Conservation (phyloP, 805 yeast genomes). For the Saturnispora halmiae region DNA sequence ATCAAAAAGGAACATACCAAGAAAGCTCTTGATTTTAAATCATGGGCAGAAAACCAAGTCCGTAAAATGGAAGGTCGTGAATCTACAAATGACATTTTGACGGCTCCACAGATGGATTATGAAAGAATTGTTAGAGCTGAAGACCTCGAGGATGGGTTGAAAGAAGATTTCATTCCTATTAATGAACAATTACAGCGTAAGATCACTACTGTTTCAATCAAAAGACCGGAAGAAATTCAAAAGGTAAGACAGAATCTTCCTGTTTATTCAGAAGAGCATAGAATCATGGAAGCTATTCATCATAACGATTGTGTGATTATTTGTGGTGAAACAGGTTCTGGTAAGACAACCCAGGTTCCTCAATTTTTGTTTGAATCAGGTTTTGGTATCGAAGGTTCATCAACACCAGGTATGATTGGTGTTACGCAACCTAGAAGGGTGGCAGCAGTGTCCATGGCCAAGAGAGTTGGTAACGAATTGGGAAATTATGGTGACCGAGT, state of each 20-base stretch:
- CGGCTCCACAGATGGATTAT: constrained; percentile 43
- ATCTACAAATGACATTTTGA: constrained; percentile 35
- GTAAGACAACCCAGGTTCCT: constrained; percentile 97
- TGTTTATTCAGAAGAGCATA: constrained; percentile 82
- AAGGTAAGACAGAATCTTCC: constrained; percentile 65
- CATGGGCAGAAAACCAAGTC: constrained; percentile 78
- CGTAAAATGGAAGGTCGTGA: constrained; percentile 55
- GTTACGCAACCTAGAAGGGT: constrained; percentile 93
- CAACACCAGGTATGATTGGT: constrained; percentile 90
- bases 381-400: constrained; percentile 53
- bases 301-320: constrained; percentile 84
- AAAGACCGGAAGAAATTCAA: constrained; percentile 60
- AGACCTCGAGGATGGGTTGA: constrained; percentile 62
- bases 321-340: constrained; percentile 98
- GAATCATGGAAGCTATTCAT: constrained; percentile 90
- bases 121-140: constrained; percentile 54
- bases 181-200: constrained; percentile 45
- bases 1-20: constrained; percentile 37
- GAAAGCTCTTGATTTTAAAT: constrained; percentile 61
- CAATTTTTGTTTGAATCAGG: constrained; percentile 93
- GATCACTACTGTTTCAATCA: constrained; percentile 59
- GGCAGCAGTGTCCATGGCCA: constrained; percentile 88
- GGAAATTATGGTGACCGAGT: constrained; percentile 65
- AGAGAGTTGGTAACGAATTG: constrained; percentile 65
- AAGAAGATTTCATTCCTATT: constrained; percentile 50